Conservation (phyloP, 805 yeast genomes). For the Saccharomycopsis olivae region DNA sequence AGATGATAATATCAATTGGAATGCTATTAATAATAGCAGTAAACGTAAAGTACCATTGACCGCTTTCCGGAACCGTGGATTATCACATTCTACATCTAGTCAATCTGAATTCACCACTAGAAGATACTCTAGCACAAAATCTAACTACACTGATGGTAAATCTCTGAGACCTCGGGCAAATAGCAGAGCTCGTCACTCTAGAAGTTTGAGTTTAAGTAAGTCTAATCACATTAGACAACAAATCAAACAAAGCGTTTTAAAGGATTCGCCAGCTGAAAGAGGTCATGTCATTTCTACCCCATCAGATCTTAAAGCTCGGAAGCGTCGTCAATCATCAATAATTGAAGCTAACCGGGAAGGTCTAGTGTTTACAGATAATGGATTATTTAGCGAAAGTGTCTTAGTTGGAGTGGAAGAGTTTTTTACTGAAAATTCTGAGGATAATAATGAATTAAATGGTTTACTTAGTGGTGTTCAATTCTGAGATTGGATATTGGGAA, state of each 20-base stretch:
- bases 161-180: too few species aligned
- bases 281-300: conserved; percentile 7
- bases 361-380: conserved; percentile 61
- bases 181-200: conserved; percentile 1
- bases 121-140: conserved; percentile 19
- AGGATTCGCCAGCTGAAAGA: background rate
- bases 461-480: conserved; percentile 12
- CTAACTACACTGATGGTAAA: background rate
- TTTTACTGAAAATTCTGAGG: conserved; percentile 33
- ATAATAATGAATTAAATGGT: conserved; percentile 10
- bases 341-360: conserved; percentile 73
- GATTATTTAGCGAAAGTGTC: conserved; percentile 66
- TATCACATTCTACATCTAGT: conserved; percentile 23
- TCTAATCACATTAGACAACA: conserved; percentile 8
- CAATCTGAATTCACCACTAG: conserved; percentile 4
- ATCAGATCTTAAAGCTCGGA: conserved; percentile 19
- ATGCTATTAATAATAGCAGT: conserved; percentile 23
- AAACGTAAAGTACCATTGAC: conserved; percentile 66
- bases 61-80: conserved; percentile 80
- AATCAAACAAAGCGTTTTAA: conserved; percentile 1
- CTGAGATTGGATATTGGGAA: too few species aligned
- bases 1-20: conserved; percentile 28
- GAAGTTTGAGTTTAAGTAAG: conserved; percentile 4
- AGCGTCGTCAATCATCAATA: conserved; percentile 46
- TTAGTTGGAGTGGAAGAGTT: conserved; percentile 66